These are phyloP conservation scores for Podospora australis DNA, from an alignment of 495 filamentous ascomycete genomes.

Conservation along the genomic window DNA sequence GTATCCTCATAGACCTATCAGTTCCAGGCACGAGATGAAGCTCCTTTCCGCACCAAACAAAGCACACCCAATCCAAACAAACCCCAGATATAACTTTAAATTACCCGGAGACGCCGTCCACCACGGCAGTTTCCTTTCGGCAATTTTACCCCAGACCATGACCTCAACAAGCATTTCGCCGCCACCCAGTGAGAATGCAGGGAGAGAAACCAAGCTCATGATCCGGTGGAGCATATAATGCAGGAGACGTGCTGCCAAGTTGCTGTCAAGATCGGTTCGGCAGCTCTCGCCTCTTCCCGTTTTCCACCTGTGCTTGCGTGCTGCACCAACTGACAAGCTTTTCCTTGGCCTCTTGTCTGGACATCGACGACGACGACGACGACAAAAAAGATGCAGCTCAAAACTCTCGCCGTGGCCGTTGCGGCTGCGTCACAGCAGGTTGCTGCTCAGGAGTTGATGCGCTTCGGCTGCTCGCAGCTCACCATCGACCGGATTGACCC, in stretches of 20 bases:
- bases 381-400: constrained; percentile 19
- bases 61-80: too few relatives aligned
- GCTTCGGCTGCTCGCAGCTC: constrained; percentile 42
- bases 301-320: not conserved
- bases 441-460: constrained; percentile 35
- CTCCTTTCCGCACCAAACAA: too few relatives aligned
- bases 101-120: not conserved
- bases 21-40: too few relatives aligned
- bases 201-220: too few relatives aligned
- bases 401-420: constrained; percentile 10
- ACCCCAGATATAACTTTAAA: not conserved
- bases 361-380: too few relatives aligned
- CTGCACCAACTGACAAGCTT: too few relatives aligned
- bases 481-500: constrained; percentile 40
- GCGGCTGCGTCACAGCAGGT: constrained; percentile 14
- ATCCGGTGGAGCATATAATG: constrained; percentile 11
- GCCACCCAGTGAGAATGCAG: not conserved
- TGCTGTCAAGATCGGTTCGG: not conserved
- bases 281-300: constrained; percentile 12
- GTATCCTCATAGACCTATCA: too few relatives aligned
- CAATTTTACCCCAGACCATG: not conserved
- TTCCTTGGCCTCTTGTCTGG: not conserved
- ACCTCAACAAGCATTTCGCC: too few relatives aligned
- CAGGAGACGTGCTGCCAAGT: constrained; percentile 1
- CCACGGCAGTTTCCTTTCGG: not conserved